Conservation (phyloP, 2,329 filamentous ascomycete genomes). For the Iodosphaeria phyllophila region DNA sequence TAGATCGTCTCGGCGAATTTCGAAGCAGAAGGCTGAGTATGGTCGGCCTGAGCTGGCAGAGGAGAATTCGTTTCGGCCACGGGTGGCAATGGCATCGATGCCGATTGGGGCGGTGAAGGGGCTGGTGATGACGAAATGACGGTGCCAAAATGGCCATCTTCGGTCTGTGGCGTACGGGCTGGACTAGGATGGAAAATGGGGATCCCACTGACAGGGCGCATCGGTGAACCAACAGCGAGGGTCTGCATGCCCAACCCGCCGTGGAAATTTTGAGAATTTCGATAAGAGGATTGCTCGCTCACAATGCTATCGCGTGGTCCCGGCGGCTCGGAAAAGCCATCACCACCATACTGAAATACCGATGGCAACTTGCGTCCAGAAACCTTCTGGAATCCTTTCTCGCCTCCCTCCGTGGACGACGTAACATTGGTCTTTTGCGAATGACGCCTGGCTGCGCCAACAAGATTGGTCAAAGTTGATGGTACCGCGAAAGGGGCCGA, state of each 20-base stretch:
- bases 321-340: conserved; percentile 37
- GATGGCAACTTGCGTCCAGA: conserved; percentile 46
- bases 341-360: conserved; percentile 40
- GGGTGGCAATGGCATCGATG: too few species aligned
- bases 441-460: conserved; percentile 18
- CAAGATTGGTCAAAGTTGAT: conserved; percentile 26
- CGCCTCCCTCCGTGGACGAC: conserved; percentile 19
- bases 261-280: conserved; percentile 29
- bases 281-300: conserved; percentile 32
- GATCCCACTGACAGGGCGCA: conserved; percentile 40
- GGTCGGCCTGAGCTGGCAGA: too few species aligned
- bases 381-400: conserved; percentile 44
- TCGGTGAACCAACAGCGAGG: conserved; percentile 35
- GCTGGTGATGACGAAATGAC: too few species aligned
- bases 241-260: conserved; percentile 15
- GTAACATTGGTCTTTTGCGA: conserved; percentile 12
- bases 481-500: conserved; percentile 26
- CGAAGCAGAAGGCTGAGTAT: conserved; percentile 16
- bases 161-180: conserved; percentile 40
- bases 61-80: too few species aligned
- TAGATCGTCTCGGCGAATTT: conserved; percentile 23
- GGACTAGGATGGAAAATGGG: conserved; percentile 47
- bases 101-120: too few species aligned
- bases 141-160: conserved; percentile 31
- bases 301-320: conserved; percentile 18